phyloP scores from a whole-genome alignment of 495 filamentous ascomycete genomes.

The Hapsidospora chrysogenum region DNA sequence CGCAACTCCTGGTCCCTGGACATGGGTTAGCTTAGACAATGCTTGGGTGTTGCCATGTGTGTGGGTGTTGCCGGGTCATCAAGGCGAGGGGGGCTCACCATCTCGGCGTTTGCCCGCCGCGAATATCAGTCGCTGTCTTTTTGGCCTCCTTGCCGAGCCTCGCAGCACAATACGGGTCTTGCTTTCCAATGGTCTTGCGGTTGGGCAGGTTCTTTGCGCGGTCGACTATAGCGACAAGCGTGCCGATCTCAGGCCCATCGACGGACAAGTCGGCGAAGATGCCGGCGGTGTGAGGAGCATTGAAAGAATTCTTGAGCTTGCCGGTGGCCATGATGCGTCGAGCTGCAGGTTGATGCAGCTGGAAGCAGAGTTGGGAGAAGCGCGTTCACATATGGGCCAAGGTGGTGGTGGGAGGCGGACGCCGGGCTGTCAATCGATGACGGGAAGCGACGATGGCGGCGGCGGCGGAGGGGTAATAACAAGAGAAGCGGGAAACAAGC shows the following conservation, averaged over 20 bases:
- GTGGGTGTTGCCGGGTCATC: not conserved
- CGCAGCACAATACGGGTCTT: constrained; percentile 93
- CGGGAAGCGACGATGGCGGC: too few relatives aligned
- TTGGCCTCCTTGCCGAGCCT: constrained; percentile 92
- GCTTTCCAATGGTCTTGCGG: constrained; percentile 90
- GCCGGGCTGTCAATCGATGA: too few relatives aligned
- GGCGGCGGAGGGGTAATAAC: too few relatives aligned
- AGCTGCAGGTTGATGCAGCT: too few relatives aligned
- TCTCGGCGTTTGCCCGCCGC: constrained; percentile 88
- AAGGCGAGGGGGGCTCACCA: constrained; percentile 43
- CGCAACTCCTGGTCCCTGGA: constrained; percentile 92
- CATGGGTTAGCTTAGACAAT: constrained; percentile 1
- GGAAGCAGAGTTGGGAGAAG: too few relatives aligned
- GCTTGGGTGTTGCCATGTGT: not conserved
- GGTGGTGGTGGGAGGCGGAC: too few relatives aligned
- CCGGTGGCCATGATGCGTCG: too few relatives aligned
- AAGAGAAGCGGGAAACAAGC: too few relatives aligned
- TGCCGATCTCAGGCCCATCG: constrained; percentile 89
- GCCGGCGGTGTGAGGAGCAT: constrained; percentile 62
- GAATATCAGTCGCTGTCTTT: constrained; percentile 87
- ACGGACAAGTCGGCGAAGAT: constrained; percentile 93
- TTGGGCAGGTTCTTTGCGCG: constrained; percentile 93
- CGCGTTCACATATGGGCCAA: too few relatives aligned
- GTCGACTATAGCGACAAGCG: constrained; percentile 81
- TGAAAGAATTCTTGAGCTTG: constrained; percentile 16